Evolutionary conservation across 1,284 basidiomycete species (phyloP).

Genomic region (Sporisorium graminicola): DNA sequence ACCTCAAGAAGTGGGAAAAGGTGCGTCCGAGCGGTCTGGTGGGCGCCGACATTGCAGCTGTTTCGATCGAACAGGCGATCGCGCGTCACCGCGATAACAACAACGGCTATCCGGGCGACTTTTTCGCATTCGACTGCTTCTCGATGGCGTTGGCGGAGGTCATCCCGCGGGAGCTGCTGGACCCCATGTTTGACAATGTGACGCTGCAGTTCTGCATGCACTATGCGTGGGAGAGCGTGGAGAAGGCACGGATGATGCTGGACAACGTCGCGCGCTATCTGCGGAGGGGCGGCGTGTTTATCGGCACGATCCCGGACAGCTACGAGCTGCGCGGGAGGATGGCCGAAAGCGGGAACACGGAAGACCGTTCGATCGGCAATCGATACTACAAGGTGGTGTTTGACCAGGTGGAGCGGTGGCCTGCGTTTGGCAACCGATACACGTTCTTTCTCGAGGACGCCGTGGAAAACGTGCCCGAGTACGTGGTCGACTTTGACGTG

Average conservation of each 20-base stretch:
- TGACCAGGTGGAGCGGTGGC: slow-evolving; percentile 73
- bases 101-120: slow-evolving; percentile 78
- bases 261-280: slow-evolving; percentile 87
- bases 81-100: slow-evolving; percentile 76
- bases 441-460: slow-evolving; percentile 94
- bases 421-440: slow-evolving; percentile 86
- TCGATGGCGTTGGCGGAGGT: slow-evolving; percentile 78
- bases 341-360: slow-evolving; percentile 77
- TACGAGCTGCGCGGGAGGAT: slow-evolving; percentile 79
- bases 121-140: slow-evolving; percentile 91
- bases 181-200: slow-evolving; percentile 86
- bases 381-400: slow-evolving; percentile 89
- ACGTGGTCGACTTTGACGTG: slow-evolving; percentile 92
- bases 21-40: slow-evolving; percentile 84
- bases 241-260: slow-evolving; percentile 91
- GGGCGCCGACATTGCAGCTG: slow-evolving; percentile 88
- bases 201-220: slow-evolving; percentile 99
- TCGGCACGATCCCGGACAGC: slow-evolving; percentile 89
- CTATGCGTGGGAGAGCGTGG: slow-evolving; percentile 91
- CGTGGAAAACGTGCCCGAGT: slow-evolving; percentile 92
- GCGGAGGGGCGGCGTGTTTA: slow-evolving; percentile 84
- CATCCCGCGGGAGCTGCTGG: slow-evolving; percentile 76
- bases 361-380: slow-evolving; percentile 83
- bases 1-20: slow-evolving; percentile 94
- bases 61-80: slow-evolving; percentile 91